Evolutionary conservation across 257 asterid species (phyloP).

Genomic region (Solanum medicagineum): DNA sequence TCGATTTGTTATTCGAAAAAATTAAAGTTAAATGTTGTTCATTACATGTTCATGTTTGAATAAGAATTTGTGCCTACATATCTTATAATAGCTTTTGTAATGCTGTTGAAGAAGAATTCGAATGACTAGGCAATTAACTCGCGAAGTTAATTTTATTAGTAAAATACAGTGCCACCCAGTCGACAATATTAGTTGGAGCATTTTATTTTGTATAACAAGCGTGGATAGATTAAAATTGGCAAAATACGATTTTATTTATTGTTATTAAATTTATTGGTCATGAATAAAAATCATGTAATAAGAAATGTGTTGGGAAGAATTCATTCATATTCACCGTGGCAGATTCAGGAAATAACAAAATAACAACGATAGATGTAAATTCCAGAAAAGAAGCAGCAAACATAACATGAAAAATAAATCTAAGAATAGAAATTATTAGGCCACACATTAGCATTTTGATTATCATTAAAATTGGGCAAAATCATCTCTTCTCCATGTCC

Average conservation of each 20-base stretch:
- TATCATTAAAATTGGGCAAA: not conserved
- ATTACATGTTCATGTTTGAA: not conserved
- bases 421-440: conserved; percentile 26
- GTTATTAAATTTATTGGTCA: not conserved
- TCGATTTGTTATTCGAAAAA: too few species aligned
- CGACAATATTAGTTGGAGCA: not conserved
- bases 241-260: too few species aligned
- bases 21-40: not conserved
- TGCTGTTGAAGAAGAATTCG: not conserved
- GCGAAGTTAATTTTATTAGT: not conserved
- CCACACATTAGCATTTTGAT: not conserved
- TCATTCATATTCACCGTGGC: not conserved
- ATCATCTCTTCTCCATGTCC: conserved; percentile 6
- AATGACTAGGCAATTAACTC: not conserved
- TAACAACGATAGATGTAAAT: not conserved
- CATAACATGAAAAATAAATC: not conserved
- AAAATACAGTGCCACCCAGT: not conserved
- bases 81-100: not conserved
- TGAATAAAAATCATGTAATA: not conserved
- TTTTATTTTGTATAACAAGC: not conserved
- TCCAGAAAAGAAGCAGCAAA: not conserved
- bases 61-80: not conserved
- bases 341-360: not conserved
- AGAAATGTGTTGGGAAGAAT: too few species aligned
- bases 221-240: not conserved